Conservation (phyloP, 768 basidiomycete species). For the Naematelia aurantialba region DNA sequence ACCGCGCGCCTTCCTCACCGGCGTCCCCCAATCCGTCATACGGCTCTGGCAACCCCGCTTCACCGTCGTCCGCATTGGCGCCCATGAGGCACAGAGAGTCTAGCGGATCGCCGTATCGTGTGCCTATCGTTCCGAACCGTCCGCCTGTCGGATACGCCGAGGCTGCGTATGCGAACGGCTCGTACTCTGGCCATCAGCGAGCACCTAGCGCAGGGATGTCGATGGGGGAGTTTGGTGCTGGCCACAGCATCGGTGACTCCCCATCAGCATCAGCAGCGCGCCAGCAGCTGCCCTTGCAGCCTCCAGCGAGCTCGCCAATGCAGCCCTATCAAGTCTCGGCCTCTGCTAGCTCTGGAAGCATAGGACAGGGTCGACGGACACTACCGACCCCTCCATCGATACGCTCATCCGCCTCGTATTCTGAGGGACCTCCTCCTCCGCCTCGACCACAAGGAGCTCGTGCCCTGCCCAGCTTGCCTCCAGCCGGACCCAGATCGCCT, state of each 20-base stretch:
- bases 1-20: not conserved
- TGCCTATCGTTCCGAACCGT: not conserved
- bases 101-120: not conserved
- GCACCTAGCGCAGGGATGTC: not conserved
- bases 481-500: not conserved
- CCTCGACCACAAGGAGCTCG: conserved; percentile 11
- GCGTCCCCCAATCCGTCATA: not conserved
- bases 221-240: not conserved
- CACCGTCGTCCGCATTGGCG: not conserved
- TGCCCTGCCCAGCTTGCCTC: conserved; percentile 20
- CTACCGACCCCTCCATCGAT: conserved; percentile 22
- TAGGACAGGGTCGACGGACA: conserved; percentile 13
- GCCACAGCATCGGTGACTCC: too few species aligned
- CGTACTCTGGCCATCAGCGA: not conserved
- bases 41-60: not conserved
- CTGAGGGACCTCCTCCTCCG: conserved; percentile 16
- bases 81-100: not conserved
- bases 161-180: not conserved
- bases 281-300: not conserved
- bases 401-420: not conserved
- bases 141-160: not conserved
- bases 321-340: conserved; percentile 11
- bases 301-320: not conserved
- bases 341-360: conserved; percentile 12
- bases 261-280: not conserved